Conservation (phyloP, 2,329 filamentous ascomycete species). For the Boeremia lycopersici region DNA sequence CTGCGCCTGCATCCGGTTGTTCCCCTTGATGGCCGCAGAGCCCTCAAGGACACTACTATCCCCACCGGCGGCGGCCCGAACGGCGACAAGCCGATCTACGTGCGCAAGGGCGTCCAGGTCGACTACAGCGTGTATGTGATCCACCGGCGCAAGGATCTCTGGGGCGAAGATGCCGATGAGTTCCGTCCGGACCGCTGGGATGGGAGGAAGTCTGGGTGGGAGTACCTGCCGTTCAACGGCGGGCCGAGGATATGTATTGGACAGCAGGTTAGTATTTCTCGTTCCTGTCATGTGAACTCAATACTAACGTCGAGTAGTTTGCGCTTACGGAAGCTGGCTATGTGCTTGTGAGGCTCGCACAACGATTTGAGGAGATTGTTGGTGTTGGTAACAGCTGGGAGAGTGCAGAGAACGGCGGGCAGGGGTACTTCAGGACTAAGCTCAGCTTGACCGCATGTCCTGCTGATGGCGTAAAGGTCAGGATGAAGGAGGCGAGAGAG, state of each 20-base stretch:
- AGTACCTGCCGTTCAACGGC: slow-evolving; percentile 45
- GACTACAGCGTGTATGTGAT: slow-evolving; percentile 42
- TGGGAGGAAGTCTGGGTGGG: slow-evolving; percentile 40
- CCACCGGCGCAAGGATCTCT: slow-evolving; percentile 45
- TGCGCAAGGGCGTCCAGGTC: slow-evolving; percentile 37
- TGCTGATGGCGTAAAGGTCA: slow-evolving; percentile 40
- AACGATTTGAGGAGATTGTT: slow-evolving; percentile 38
- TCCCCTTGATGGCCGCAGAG: slow-evolving; percentile 38
- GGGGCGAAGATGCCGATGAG: slow-evolving; percentile 44
- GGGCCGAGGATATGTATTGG: slow-evolving; percentile 43
- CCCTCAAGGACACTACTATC: slow-evolving; percentile 41
- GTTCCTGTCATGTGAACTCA: fast-evolving
- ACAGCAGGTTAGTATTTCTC: slow-evolving; percentile 19
- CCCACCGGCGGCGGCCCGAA: slow-evolving; percentile 45
- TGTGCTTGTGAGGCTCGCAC: slow-evolving; percentile 33
- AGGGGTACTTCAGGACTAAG: slow-evolving; percentile 29
- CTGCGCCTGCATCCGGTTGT: slow-evolving; percentile 45
- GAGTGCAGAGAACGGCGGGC: slow-evolving; percentile 29
- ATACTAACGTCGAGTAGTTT: slow-evolving; percentile 20
- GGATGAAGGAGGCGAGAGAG: slow-evolving; percentile 38
- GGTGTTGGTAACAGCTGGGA: slow-evolving; percentile 37
- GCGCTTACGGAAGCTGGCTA: slow-evolving; percentile 41
- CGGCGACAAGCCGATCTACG: slow-evolving; percentile 40
- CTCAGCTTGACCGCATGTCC: slow-evolving; percentile 36
- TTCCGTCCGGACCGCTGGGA: slow-evolving; percentile 46